Base-by-base conservation (phyloP, 2,329 filamentous ascomycete species). In the Biscogniauxia sp. region DNA sequence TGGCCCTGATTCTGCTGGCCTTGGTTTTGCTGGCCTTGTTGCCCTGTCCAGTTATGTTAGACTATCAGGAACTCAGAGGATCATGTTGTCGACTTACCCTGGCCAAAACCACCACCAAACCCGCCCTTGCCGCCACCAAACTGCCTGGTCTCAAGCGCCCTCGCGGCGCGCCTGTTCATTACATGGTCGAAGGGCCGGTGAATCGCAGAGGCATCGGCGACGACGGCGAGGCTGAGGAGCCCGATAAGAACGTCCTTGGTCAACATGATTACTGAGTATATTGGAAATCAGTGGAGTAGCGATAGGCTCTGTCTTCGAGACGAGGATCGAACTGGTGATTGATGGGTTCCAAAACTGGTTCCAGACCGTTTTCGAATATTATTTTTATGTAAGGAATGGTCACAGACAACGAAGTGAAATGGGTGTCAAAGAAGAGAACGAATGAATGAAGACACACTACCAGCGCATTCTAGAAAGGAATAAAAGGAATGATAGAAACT, bases 371-470 rank as follows among this genome's bases (percentile, higher is more conserved):
- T 70, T 69, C 68, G 71, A 74, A 73, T 70, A 72, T 45, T 70
- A 72, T 32, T 66, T 71, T 71, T 32, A 32, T 32, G 72, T 75
- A 78, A 79, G 73, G 76, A 79, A 76, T 73, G 78, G 73, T 80
- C 74, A 76, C 76, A 77, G 77, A 79, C 76, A 74, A 71, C 65
- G 64, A 70, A 72, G 70, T 67, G 71, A 72, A 74, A 74, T 69
- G 65, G 68, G 65, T 61, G 66, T 64, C 62, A 64, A 64, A 74
- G 70, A 80, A 78, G 74, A 72, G 71, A 80, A 79, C 76, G 79
- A 81, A 82, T 78, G 79, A 79, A 80, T 65, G 67, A 63, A 68
- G 72, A 76, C 73, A 80, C 76, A 82, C 77, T 78, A 80, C 77
- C 79, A 80, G 77, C 79, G 74, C 76, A 75, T 73, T 73, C 74